These are phyloP conservation scores for Globisporangium recalcitrans DNA, from an alignment of 352 stramenopile species.

Conservation along the genomic window DNA sequence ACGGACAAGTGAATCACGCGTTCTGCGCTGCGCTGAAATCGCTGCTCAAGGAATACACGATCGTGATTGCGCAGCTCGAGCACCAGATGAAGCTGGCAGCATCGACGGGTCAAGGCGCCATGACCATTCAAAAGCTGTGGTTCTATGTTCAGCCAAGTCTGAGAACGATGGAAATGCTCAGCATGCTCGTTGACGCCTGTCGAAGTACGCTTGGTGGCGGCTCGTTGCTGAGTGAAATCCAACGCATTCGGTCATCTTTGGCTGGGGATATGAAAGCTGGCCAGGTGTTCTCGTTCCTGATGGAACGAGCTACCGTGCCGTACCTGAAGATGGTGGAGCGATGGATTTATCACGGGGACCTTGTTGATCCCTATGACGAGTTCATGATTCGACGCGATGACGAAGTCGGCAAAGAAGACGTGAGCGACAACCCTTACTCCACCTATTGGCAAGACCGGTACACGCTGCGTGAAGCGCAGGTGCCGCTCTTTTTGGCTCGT, in stretches of 20 bases:
- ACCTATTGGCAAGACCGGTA: conserved; percentile 89
- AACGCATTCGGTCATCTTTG: conserved; percentile 74
- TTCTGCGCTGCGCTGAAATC: conserved; percentile 90
- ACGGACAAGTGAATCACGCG: conserved; percentile 91
- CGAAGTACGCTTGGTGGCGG: conserved; percentile 80
- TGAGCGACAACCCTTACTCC: conserved; percentile 86
- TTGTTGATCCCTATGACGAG: conserved; percentile 89
- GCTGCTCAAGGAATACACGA: conserved; percentile 91
- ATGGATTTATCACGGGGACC: conserved; percentile 88
- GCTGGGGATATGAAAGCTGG: conserved; percentile 74
- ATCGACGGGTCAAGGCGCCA: conserved; percentile 18
- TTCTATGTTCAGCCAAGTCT: conserved; percentile 90
- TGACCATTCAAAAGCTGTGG: conserved; percentile 91
- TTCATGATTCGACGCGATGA: conserved; percentile 88
- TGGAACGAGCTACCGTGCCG: conserved; percentile 77
- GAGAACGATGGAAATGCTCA: conserved; percentile 90
- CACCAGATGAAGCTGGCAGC: conserved; percentile 46
- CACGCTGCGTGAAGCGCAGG: conserved; percentile 67
- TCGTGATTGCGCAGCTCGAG: conserved; percentile 90
- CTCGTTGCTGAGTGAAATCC: conserved; percentile 88
- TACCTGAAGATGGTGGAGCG: conserved; percentile 89
- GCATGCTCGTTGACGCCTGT: conserved; percentile 72
- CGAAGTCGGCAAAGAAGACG: conserved; percentile 70
- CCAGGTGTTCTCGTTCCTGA: conserved; percentile 78
- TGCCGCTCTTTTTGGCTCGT: conserved; percentile 76